Conservation (phyloP, 2,329 filamentous ascomycete genomes). For the Parafenestella ontariensis region DNA sequence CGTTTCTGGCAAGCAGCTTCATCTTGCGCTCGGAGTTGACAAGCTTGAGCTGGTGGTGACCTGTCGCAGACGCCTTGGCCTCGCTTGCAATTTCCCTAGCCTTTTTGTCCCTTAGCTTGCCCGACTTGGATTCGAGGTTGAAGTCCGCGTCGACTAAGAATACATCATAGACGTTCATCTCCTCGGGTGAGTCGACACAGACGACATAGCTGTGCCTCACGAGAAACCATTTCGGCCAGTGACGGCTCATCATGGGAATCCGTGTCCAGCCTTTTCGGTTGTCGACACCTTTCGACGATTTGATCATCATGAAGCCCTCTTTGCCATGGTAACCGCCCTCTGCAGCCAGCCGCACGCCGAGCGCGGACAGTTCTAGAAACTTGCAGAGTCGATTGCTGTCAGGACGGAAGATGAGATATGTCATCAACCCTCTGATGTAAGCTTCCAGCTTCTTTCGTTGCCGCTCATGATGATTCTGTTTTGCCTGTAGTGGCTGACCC, state of each 20-base stretch:
- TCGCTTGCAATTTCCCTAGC: slow-evolving; percentile 69
- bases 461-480: slow-evolving; percentile 73
- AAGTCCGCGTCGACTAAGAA: slow-evolving; percentile 95
- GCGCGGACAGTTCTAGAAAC: slow-evolving; percentile 91
- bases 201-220: slow-evolving; percentile 98
- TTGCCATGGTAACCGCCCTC: slow-evolving; percentile 98
- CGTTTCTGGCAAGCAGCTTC: slow-evolving; percentile 88
- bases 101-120: slow-evolving; percentile 58
- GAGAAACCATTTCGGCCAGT: slow-evolving; percentile 95
- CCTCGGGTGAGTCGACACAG: slow-evolving; percentile 97
- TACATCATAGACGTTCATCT: slow-evolving; percentile 98
- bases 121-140: slow-evolving; percentile 74
- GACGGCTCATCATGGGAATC: slow-evolving; percentile 77
- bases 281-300: slow-evolving; percentile 87
- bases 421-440: slow-evolving; percentile 92
- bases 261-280: slow-evolving; percentile 83
- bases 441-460: slow-evolving; percentile 86
- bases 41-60: slow-evolving; percentile 88
- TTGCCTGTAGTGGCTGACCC: slow-evolving; percentile 48
- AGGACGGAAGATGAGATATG: slow-evolving; percentile 94
- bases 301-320: slow-evolving; percentile 91
- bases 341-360: slow-evolving; percentile 90
- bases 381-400: slow-evolving; percentile 96
- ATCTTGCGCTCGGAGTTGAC: slow-evolving; percentile 91
- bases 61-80: slow-evolving; percentile 67